Percentiles rank a stretch among this genome's conserved stretches.
These are phyloP conservation scores for Puccinellia tenuiflora DNA, from an alignment of 176 grass and related monocot species.

Conservation along the genomic window DNA sequence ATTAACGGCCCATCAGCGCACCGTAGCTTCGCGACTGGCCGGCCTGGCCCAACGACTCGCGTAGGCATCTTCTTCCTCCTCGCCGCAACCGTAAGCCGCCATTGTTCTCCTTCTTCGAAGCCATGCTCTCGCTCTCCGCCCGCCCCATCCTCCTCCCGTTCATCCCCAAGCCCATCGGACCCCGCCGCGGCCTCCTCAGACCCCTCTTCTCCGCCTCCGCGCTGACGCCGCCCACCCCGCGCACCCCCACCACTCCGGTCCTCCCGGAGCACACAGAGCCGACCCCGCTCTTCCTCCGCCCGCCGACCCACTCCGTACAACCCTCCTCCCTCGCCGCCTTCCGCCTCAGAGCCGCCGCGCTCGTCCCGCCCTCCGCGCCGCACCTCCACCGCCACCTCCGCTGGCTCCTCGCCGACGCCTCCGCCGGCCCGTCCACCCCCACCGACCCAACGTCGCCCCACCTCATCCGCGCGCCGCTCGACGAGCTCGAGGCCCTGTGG, in stretches of 20 bases:
- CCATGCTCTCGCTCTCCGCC: constrained; percentile 4
- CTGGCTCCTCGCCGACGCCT: constrained; percentile 70
- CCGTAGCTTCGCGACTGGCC: too few relatives aligned
- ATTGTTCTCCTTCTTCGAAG: background rate
- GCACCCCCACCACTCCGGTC: background rate
- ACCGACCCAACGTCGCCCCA: constrained; percentile 19
- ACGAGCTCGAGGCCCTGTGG: constrained; percentile 61
- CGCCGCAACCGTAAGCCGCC: background rate
- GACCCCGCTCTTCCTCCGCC: constrained; percentile 77
- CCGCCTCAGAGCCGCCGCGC: constrained; percentile 41
- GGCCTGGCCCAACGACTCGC: background rate
- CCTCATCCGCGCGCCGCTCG: constrained; percentile 49
- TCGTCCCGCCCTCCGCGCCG: constrained; percentile 29
- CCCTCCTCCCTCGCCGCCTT: constrained; percentile 44
- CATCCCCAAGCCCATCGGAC: background rate
- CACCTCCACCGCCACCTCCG: constrained; percentile 75
- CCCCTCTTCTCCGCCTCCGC: constrained; percentile 2
- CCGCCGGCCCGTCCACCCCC: background rate
- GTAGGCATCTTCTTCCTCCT: background rate
- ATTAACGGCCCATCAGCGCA: too few relatives aligned
- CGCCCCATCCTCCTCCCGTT: constrained; percentile 1
- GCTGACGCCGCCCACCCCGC: background rate
- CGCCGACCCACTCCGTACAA: constrained; percentile 27
- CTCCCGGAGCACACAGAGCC: background rate
- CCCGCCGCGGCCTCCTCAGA: background rate